Conservation (phyloP, 768 basidiomycete species). For the Gymnopilus dilepis region DNA sequence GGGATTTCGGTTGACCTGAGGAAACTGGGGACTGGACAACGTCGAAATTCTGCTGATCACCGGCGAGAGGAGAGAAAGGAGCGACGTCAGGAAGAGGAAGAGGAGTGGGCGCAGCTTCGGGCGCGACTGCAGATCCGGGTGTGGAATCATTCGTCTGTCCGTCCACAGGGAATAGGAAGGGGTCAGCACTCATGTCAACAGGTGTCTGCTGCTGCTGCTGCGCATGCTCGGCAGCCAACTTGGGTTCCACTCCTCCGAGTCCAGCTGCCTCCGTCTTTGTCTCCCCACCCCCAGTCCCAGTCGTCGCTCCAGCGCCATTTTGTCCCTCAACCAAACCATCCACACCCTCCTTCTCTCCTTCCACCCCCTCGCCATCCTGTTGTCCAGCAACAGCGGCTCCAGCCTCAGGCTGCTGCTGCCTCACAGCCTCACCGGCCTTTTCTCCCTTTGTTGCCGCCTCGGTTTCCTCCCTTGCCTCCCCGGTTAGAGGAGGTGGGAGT, state of each 20-base stretch:
- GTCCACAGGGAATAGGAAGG: background rate
- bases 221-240: background rate
- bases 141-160: background rate
- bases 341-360: background rate
- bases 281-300: background rate
- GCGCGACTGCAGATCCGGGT: background rate
- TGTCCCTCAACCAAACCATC: background rate
- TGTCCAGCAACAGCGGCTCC: background rate
- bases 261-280: background rate
- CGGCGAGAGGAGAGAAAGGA: background rate
- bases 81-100: background rate
- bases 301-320: background rate
- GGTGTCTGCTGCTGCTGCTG: background rate
- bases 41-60: background rate
- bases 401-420: background rate
- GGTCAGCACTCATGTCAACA: background rate
- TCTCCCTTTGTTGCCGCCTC: conserved; percentile 10
- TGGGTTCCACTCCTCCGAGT: background rate
- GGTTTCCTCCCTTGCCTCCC: conserved; percentile 6
- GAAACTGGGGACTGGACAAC: background rate
- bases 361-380: conserved; percentile 5
- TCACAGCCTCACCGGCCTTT: conserved; percentile 10
- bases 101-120: background rate
- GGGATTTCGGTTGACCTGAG: background rate
- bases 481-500: conserved; percentile 18